These are phyloP conservation scores for Globisporangium nunn DNA, from an alignment of 352 stramenopile genomes.

Conservation along the genomic window DNA sequence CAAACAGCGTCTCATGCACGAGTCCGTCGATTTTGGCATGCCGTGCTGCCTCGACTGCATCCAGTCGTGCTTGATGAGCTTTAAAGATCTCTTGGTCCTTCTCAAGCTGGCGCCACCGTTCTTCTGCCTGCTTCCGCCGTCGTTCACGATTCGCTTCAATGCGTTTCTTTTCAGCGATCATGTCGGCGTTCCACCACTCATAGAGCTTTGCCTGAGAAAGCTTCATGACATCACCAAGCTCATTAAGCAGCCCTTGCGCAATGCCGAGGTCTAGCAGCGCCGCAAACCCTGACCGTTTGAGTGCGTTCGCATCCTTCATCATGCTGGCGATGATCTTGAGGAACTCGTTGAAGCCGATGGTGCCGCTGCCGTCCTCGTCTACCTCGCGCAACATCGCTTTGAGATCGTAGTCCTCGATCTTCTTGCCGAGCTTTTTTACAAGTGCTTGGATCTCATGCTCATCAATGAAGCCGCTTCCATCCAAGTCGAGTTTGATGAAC, in stretches of 20 bases:
- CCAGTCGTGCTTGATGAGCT: slow-evolving; percentile 36
- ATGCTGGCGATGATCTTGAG: slow-evolving; percentile 57
- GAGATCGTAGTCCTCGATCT: slow-evolving; percentile 37
- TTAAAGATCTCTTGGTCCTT: slow-evolving; percentile 33
- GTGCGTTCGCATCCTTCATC: slow-evolving; percentile 28
- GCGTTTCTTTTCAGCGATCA: slow-evolving; percentile 62
- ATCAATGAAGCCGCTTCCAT: slow-evolving; percentile 63
- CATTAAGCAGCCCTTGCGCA: slow-evolving; percentile 53
- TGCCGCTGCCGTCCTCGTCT: slow-evolving; percentile 54
- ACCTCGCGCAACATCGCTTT: slow-evolving; percentile 56
- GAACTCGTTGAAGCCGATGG: slow-evolving; percentile 71
- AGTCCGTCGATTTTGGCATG: slow-evolving; percentile 35
- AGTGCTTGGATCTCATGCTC: slow-evolving; percentile 51
- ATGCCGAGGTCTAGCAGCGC: slow-evolving; percentile 48
- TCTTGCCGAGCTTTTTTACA: slow-evolving; percentile 52
- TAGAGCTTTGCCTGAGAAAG: slow-evolving; percentile 39
- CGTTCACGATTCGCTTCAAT: slow-evolving; percentile 47
- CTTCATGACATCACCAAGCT: slow-evolving; percentile 51
- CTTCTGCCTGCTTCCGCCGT: slow-evolving; percentile 37
- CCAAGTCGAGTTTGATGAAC: slow-evolving; percentile 61
- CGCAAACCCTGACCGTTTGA: slow-evolving; percentile 34
- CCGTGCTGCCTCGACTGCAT: slow-evolving; percentile 33
- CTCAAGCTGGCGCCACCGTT: slow-evolving; percentile 31
- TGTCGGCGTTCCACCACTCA: slow-evolving; percentile 62
- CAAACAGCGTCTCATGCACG: slow-evolving; percentile 42